Conservation (phyloP, 176 grass and related monocot species). For the Panicum miliaceum region DNA sequence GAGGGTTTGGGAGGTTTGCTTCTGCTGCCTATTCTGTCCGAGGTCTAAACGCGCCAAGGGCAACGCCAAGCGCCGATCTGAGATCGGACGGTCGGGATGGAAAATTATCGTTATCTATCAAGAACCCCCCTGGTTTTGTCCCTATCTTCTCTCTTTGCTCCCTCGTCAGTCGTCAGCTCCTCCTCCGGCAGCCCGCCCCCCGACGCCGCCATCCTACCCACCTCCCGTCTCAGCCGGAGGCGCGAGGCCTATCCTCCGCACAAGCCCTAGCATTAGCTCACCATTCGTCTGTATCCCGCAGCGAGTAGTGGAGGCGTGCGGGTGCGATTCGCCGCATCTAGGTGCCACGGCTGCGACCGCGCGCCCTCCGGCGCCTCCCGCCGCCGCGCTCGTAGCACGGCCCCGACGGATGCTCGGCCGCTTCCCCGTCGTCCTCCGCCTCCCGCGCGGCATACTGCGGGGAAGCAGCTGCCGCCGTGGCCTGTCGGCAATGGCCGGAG, state of each 20-base stretch:
- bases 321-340: not conserved
- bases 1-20: conserved; percentile 31
- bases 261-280: not conserved
- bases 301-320: not conserved
- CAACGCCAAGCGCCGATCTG: not conserved
- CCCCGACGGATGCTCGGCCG: conserved; percentile 15
- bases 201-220: not conserved
- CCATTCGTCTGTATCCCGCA: not conserved
- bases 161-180: not conserved
- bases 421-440: not conserved
- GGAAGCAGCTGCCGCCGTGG: conserved; percentile 1
- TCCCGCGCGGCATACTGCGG: not conserved
- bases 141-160: not conserved
- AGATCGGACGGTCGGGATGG: conserved; percentile 26
- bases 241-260: not conserved
- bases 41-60: conserved; percentile 6
- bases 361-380: not conserved
- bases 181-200: not conserved
- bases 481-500: conserved; percentile 35
- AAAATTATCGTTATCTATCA: not conserved
- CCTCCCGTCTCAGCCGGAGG: not conserved
- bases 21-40: not conserved
- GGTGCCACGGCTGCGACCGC: conserved; percentile 39
- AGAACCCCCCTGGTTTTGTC: not conserved
- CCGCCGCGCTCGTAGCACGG: not conserved